Conservation (phyloP, 225 moss, liverwort and hornwort genomes). For the Bryum argenteum region DNA sequence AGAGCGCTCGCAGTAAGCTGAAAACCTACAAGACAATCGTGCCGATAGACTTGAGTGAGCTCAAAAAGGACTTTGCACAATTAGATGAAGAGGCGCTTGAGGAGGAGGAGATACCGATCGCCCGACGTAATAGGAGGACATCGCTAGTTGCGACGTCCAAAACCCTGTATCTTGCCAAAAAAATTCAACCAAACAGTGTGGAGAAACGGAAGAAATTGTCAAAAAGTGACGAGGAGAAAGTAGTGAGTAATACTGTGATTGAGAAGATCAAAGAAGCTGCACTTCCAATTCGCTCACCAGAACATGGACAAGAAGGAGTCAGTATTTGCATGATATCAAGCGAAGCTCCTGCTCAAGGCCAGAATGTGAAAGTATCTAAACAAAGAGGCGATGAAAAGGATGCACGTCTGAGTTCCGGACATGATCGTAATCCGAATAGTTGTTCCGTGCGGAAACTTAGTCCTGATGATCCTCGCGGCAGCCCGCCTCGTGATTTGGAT, state of each 20-base stretch:
- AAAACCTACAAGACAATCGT: slow-evolving; percentile 26
- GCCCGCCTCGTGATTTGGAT: not conserved
- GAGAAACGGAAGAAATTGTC: slow-evolving; percentile 15
- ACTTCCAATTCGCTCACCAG: slow-evolving; percentile 19
- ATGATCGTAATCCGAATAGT: slow-evolving; percentile 3
- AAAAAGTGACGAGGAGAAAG: slow-evolving; percentile 21
- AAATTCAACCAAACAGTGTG: slow-evolving; percentile 1
- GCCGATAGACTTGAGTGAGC: slow-evolving; percentile 38
- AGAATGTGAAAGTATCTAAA: slow-evolving; percentile 19
- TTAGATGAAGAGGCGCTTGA: slow-evolving; percentile 53
- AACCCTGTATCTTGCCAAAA: slow-evolving; percentile 22
- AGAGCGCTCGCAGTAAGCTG: slow-evolving; percentile 21
- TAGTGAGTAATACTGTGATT: not conserved
- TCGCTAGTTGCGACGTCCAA: slow-evolving; percentile 16
- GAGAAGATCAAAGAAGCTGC: slow-evolving; percentile 4
- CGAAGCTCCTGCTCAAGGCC: slow-evolving; percentile 26
- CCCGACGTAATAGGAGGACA: slow-evolving; percentile 23
- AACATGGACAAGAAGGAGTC: slow-evolving; percentile 30
- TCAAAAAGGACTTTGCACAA: slow-evolving; percentile 45
- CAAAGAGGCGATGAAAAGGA: slow-evolving; percentile 24
- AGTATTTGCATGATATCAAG: slow-evolving; percentile 19
- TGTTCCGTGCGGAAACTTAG: slow-evolving; percentile 9
- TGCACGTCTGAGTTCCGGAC: slow-evolving; percentile 21
- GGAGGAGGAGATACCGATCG: slow-evolving; percentile 48
- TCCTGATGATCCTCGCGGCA: not conserved